Base-by-base conservation (phyloP, 2,329 filamentous ascomycete species). In the Hypoxylon sp. region DNA sequence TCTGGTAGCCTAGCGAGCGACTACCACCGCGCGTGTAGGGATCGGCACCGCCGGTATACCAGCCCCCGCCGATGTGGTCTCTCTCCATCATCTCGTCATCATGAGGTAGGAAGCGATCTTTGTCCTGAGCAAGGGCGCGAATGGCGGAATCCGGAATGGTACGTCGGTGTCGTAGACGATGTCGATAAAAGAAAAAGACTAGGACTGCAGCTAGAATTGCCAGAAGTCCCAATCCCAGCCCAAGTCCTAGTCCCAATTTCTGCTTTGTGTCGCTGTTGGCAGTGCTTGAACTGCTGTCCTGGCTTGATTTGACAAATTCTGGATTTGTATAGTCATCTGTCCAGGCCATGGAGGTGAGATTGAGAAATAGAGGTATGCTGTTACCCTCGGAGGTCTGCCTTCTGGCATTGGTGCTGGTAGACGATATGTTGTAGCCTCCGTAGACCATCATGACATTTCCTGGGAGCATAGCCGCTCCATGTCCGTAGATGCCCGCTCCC, bases 381-480 rank as follows among this genome's bases (percentile, higher is more conserved):
- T 66, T 20, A 62, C 65, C 37, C 29, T 66, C 40, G 27, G 49
- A 53, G 10, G 40, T 26, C 51, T 75, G 74, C 31, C 78, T 74
- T 62, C 73, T 79, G 2, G 48, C 38, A 11, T 69, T 69, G 38
- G 67, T 68, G 10, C 64, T 67, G 1, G 75, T 68, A 7, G 63
- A 63, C 27, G 74, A 72, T 27, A 86, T 84, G 18, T 78, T 78
- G 68, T 85, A 84, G 1, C 87, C 87, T 4, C 87, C 87, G 40
- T 87, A 83, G 1, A 88, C 77, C 81, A 89, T 84, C 83, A 89
- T 86, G 2, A 89, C 79, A 62, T 89, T 88, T 2, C 87, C 87
- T 0, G 86, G 86, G 3, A 89, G 73, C 51, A 89, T 75, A 1
- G 79, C 81, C 1, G 87, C 85, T 1, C 85, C 87, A 64, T 89